These are phyloP conservation scores for Fusarium guadeloupense DNA, from an alignment of 2,329 filamentous ascomycete species.

Conservation along the genomic window DNA sequence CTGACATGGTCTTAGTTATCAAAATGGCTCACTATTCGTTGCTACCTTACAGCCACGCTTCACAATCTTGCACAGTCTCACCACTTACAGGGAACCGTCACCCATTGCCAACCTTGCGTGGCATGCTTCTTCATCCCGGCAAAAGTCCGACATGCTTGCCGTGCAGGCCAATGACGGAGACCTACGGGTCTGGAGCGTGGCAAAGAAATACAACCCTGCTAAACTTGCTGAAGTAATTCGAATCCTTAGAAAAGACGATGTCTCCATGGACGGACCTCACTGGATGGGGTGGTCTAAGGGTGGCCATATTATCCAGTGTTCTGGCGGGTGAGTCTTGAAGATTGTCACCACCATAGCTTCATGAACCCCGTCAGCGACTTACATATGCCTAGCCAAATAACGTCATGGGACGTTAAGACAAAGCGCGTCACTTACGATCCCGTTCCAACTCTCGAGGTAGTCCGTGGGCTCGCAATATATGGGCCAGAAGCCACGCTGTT, in stretches of 20 bases:
- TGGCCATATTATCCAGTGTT: constrained; percentile 91
- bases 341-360: constrained; percentile 45
- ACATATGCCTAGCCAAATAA: constrained; percentile 74
- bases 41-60: constrained; percentile 90
- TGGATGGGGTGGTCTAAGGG: constrained; percentile 99
- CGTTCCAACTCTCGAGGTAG: constrained; percentile 83
- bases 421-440: constrained; percentile 92
- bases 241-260: constrained; percentile 82
- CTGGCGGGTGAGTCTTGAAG: constrained; percentile 76
- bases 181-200: constrained; percentile 93
- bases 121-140: constrained; percentile 95
- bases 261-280: constrained; percentile 77
- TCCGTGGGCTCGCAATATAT: constrained; percentile 85
- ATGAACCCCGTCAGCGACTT: constrained; percentile 44
- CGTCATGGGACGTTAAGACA: constrained; percentile 97
- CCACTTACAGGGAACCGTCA: constrained; percentile 83
- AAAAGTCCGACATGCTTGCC: constrained; percentile 97
- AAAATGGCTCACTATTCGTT: constrained; percentile 92
- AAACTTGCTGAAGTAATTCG: constrained; percentile 89
- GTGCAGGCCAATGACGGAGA: constrained; percentile 93
- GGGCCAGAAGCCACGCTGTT: constrained; percentile 92
- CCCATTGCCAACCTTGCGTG: constrained; percentile 88
- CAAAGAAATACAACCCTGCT: constrained; percentile 76
- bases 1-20: constrained; percentile 68
- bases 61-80: constrained; percentile 91